These are phyloP conservation scores for Ophidiomyces ophidiicola DNA, from an alignment of 2,329 filamentous ascomycete species.

Conservation along the genomic window DNA sequence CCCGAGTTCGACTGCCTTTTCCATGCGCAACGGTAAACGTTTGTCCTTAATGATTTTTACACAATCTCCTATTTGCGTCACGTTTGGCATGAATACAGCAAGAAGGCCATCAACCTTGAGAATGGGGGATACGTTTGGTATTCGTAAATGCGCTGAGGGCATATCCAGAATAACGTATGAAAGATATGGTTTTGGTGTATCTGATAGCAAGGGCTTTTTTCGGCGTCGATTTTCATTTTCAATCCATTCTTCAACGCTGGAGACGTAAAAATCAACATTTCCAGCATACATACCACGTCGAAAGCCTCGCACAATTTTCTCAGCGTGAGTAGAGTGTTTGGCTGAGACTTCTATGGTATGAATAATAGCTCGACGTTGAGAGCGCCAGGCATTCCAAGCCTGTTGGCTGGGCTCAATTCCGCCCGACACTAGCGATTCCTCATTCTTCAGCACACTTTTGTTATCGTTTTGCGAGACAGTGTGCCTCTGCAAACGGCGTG, in stretches of 20 bases:
- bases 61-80: constrained; percentile 63
- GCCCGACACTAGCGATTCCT: constrained; percentile 8
- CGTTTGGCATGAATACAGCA: constrained; percentile 61
- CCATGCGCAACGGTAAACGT: constrained; percentile 41
- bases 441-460: background rate
- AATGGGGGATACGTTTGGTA: constrained; percentile 37
- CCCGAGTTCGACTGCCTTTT: constrained; percentile 36
- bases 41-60: constrained; percentile 43
- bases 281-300: constrained; percentile 56
- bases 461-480: constrained; percentile 16
- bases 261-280: constrained; percentile 62
- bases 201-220: constrained; percentile 15
- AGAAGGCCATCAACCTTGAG: constrained; percentile 54
- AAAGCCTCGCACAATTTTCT: constrained; percentile 54
- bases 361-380: constrained; percentile 54
- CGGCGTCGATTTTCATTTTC: constrained; percentile 38
- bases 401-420: constrained; percentile 20
- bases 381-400: constrained; percentile 36
- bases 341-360: constrained; percentile 59
- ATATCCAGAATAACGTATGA: constrained; percentile 63
- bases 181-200: constrained; percentile 46
- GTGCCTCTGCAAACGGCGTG: constrained; percentile 24
- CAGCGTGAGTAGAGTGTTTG: constrained; percentile 52
- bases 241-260: constrained; percentile 53
- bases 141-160: constrained; percentile 46